These are phyloP conservation scores for Rhodotorula sp. DNA, from an alignment of 1,284 basidiomycete genomes.

Conservation along the genomic window DNA sequence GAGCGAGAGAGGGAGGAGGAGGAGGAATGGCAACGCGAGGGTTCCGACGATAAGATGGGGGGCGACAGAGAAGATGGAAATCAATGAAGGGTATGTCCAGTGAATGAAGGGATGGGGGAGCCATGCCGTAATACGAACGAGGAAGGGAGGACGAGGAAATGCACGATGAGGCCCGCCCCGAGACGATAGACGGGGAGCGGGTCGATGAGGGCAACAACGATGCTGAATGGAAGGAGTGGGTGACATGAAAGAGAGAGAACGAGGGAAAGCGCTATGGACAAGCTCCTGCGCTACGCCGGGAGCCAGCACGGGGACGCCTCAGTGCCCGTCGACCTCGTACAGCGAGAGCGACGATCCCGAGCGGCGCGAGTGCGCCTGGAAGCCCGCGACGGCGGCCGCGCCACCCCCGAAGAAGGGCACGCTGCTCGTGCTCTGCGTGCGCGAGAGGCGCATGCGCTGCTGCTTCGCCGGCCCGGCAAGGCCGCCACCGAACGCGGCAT, in stretches of 20 bases:
- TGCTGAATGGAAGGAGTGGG: not conserved
- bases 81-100: not conserved
- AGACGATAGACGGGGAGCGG: no score
- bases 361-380: not conserved
- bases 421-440: conserved; percentile 30
- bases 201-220: not conserved
- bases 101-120: not conserved
- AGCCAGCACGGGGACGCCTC: not conserved
- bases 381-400: not conserved
- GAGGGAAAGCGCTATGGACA: not conserved
- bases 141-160: not conserved
- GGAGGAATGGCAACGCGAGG: no score
- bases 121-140: not conserved
- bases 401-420: conserved; percentile 10
- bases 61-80: no score
- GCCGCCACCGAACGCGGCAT: not conserved
- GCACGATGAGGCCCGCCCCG: conserved; percentile 1
- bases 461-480: conserved; percentile 8
- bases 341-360: conserved; percentile 15
- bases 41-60: no score
- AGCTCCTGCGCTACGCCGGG: not conserved
- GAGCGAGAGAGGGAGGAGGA: no score
- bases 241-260: not conserved
- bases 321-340: conserved; percentile 26
- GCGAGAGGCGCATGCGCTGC: conserved; percentile 19